phyloP scores from a whole-genome alignment of 352 stramenopile genomes.

The Albugo laibachii region DNA sequence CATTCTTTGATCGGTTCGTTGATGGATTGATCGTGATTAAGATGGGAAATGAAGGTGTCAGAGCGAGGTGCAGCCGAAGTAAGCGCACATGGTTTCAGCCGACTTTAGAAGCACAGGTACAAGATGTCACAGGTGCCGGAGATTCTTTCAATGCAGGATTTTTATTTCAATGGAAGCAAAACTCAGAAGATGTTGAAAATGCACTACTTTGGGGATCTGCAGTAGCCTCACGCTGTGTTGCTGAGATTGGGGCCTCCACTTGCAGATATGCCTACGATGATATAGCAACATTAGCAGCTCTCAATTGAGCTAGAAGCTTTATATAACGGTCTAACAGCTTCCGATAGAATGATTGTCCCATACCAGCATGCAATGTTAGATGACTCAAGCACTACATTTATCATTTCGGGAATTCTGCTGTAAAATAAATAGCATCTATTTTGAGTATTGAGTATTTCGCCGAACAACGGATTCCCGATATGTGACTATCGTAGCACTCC shows the following conservation, averaged over 20 bases:
- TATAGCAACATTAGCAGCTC: conserved; percentile 4
- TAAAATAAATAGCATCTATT: no score
- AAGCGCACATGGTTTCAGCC: conserved; percentile 18
- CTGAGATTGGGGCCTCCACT: conserved; percentile 30
- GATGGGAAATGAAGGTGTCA: conserved; percentile 34
- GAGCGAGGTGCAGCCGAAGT: conserved; percentile 22
- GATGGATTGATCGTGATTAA: conserved; percentile 45
- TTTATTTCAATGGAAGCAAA: conserved; percentile 37
- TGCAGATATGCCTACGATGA: conserved; percentile 20
- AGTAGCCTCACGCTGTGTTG: conserved; percentile 36
- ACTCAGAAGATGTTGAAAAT: conserved; percentile 17
- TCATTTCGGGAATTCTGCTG: no score
- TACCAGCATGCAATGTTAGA: no score
- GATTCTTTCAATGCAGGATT: conserved; percentile 79
- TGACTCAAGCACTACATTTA: no score
- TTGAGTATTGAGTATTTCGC: no score
- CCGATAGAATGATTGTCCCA: no score
- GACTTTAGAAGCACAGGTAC: conserved; percentile 15
- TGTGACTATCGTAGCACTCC: no score
- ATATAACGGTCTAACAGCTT: no score
- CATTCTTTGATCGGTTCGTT: conserved; percentile 22
- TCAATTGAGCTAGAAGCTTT: no score
- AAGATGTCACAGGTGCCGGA: conserved; percentile 62
- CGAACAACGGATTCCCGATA: no score
- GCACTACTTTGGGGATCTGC: conserved; percentile 46